Base-by-base conservation (phyloP, 257 asterid species). In the Leonotis leonurus region DNA sequence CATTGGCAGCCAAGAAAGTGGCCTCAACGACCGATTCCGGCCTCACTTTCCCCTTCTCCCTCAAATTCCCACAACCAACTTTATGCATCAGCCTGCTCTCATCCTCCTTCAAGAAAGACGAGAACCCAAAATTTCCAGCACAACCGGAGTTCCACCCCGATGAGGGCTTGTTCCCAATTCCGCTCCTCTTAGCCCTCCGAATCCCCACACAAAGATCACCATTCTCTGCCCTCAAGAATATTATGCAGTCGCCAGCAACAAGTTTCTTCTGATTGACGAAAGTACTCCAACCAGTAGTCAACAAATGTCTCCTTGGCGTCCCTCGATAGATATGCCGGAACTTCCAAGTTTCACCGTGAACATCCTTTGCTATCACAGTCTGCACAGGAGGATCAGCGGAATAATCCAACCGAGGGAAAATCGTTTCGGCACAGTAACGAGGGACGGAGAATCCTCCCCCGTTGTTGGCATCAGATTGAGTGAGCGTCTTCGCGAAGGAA, bases 281-380 rank as follows among this genome's bases (percentile, higher is more conserved):
- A 8, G 76, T 66, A 43, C 87, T 81, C 87, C 87, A 81, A 8
- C 87, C 87, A 0, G 87, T 81, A 13, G 87, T 81, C 73, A 81
- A 57, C 60, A 81, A 65, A 71, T 81, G 87, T 67, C 87, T 73
- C 75, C 84, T 65, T 9, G 86, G 86, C 9, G 86, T 77, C 35
- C 86, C 86, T 39, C 86, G 49, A 43, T 71, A 81, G 21, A 81
- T 81, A 62, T 81, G 87, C 60, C 79, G 67, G 43, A 78, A 78
- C 53, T 75, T 72, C 80, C 84, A 78, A 3, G 65, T 65, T 50
- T 62, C 75, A 14, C 81, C 84, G 16, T 81, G 84, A 48, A 81
- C 81, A 41, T 78, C 84, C 44, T 64, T 78, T 5, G 77, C 82
- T 21, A 54, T 59, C 40, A 78, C 70, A 36, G 65, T 75, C 75